These are phyloP conservation scores for Epichloe glyceriae DNA, from an alignment of 2,329 filamentous ascomycete species.

Conservation along the genomic window DNA sequence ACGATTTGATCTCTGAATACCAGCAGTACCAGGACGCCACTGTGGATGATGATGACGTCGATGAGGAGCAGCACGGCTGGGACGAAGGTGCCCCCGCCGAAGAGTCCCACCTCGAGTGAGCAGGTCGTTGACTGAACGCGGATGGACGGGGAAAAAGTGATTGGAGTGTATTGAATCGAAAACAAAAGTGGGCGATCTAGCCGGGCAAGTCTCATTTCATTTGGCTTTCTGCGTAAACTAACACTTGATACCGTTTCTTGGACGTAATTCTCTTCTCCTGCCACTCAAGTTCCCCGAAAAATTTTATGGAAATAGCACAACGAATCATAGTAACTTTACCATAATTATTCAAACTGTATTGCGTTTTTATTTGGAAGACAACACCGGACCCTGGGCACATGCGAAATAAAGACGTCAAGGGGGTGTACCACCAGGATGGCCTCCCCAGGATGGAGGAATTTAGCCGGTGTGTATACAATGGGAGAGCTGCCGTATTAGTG, in stretches of 20 bases:
- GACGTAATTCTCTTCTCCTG: not conserved
- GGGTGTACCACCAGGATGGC: no score
- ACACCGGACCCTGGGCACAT: not conserved
- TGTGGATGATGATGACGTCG: constrained; percentile 90
- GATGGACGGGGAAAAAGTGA: not conserved
- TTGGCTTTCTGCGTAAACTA: not conserved
- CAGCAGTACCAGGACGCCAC: constrained; percentile 99
- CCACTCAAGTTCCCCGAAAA: not conserved
- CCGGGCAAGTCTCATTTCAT: not conserved
- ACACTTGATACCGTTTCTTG: not conserved
- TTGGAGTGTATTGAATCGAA: not conserved
- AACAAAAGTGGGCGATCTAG: not conserved
- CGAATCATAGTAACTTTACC: not conserved
- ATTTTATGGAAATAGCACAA: not conserved
- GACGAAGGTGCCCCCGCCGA: constrained; percentile 64
- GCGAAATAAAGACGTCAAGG: no score
- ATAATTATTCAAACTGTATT: not conserved
- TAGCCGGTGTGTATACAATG: not conserved
- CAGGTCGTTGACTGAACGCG: not conserved
- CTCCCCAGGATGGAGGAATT: not conserved
- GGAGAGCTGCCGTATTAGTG: no score
- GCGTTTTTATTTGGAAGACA: not conserved
- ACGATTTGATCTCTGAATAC: constrained; percentile 98
- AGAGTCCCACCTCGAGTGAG: constrained; percentile 17
- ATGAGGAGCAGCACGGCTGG: constrained; percentile 57